phyloP scores from a whole-genome alignment of 202 grass and related monocot species.

The Elaeis oleifera region DNA sequence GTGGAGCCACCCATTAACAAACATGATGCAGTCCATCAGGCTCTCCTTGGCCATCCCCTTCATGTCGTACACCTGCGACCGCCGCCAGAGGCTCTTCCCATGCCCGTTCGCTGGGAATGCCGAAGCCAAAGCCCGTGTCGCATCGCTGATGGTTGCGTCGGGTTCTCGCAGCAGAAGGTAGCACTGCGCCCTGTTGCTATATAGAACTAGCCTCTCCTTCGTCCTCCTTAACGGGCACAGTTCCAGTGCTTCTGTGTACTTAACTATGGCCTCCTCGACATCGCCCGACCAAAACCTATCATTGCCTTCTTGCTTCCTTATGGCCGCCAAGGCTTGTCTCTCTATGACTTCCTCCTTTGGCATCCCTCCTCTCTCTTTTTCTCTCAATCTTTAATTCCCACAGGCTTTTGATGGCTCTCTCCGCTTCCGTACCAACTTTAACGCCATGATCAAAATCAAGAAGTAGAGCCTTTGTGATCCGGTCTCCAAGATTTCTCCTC shows the following conservation, averaged over 20 bases:
- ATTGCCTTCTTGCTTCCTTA: slow-evolving; percentile 74
- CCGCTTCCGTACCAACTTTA: slow-evolving; percentile 27
- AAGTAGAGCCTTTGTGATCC: slow-evolving; percentile 51
- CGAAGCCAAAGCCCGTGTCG: slow-evolving; percentile 69
- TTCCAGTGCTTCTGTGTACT: slow-evolving; percentile 57
- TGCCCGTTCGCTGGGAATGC: slow-evolving; percentile 54
- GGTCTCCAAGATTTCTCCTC: slow-evolving; percentile 47
- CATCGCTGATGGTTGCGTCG: slow-evolving; percentile 59
- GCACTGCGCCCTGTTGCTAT: slow-evolving; percentile 88
- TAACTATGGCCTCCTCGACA: slow-evolving; percentile 41
- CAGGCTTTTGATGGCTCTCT: slow-evolving; percentile 27
- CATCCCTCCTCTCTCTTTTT: slow-evolving; percentile 46
- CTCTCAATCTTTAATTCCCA: slow-evolving; percentile 43
- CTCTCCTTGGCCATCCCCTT: slow-evolving; percentile 93
- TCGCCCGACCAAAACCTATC: slow-evolving; percentile 45
- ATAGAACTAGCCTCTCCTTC: slow-evolving; percentile 49
- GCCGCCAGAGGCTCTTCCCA: slow-evolving; percentile 69
- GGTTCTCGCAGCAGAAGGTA: slow-evolving; percentile 32
- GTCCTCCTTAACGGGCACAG: slow-evolving; percentile 43
- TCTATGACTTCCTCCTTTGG: slow-evolving; percentile 27
- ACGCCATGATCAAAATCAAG: neutral
- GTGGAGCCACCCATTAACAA: slow-evolving; percentile 45
- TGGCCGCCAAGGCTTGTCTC: slow-evolving; percentile 28
- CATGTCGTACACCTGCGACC: slow-evolving; percentile 82
- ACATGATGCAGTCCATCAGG: slow-evolving; percentile 78